Percentiles rank a stretch among this genome's conserved stretches.
Evolutionary conservation across 768 basidiomycete species (phyloP).

Genomic region (Russula lepida): DNA sequence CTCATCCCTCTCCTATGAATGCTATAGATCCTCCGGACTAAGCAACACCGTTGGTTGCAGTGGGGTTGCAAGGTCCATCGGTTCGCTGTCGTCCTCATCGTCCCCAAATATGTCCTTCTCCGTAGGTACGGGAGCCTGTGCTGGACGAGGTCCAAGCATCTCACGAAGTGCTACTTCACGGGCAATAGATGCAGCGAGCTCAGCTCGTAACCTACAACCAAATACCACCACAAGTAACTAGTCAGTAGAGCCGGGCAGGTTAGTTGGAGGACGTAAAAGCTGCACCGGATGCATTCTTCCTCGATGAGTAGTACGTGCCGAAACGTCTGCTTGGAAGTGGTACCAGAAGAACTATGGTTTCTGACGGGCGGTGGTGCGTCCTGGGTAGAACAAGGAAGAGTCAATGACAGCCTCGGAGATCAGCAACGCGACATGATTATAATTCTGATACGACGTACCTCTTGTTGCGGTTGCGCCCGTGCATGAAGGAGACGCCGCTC

Average conservation of each 20-base stretch:
- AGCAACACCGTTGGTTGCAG: conserved; percentile 17
- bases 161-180: conserved; percentile 14
- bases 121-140: background rate
- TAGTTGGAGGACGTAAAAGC: background rate
- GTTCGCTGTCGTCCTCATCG: conserved; percentile 8
- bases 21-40: conserved; percentile 3
- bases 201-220: conserved; percentile 13
- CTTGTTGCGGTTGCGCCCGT: background rate
- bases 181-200: conserved; percentile 15
- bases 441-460: background rate
- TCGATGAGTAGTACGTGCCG: conserved; percentile 14
- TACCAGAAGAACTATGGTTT: background rate
- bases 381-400: background rate
- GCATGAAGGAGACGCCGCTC: conserved; percentile 3
- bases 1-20: background rate
- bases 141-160: background rate
- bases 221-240: background rate
- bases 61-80: conserved; percentile 22
- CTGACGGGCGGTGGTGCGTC: background rate
- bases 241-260: background rate
- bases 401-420: background rate
- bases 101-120: conserved; percentile 3
- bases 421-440: background rate
- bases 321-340: conserved; percentile 1
- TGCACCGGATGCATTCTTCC: conserved; percentile 21